Evolutionary conservation across 805 yeast species (phyloP).

Genomic region (Schwanniomyces vanrijiae): DNA sequence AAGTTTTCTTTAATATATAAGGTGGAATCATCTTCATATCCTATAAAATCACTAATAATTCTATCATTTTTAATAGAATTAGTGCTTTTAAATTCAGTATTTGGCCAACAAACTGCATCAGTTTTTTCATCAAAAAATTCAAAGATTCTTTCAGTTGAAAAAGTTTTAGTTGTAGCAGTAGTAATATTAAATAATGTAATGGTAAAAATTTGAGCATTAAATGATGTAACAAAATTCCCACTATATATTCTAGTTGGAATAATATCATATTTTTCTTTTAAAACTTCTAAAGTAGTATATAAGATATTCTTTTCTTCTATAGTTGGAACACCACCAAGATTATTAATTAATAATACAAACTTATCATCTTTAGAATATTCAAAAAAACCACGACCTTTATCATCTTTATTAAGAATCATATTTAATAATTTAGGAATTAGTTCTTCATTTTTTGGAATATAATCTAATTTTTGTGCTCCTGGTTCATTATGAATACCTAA

Average conservation of each 20-base stretch:
- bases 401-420: constrained; percentile 23
- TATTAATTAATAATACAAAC: constrained; percentile 30
- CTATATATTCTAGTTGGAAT: constrained; percentile 27
- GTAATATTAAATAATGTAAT: constrained; percentile 34
- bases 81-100: constrained; percentile 10
- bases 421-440: constrained; percentile 23
- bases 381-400: constrained; percentile 29
- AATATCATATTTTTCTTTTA: constrained; percentile 23
- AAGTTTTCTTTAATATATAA: constrained; percentile 2
- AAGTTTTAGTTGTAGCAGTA: constrained; percentile 20
- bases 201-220: constrained; percentile 39
- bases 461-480: constrained; percentile 28
- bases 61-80: constrained; percentile 19
- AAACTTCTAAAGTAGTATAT: constrained; percentile 19
- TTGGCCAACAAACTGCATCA: constrained; percentile 30
- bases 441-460: constrained; percentile 31
- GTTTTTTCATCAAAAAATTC: constrained; percentile 31
- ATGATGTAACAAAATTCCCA: constrained; percentile 34
- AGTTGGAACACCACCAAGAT: constrained; percentile 37
- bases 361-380: constrained; percentile 24
- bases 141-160: constrained; percentile 19
- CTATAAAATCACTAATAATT: constrained; percentile 23
- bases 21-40: constrained; percentile 18
- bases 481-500: constrained; percentile 43
- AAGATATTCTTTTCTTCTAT: constrained; percentile 30